These are phyloP conservation scores for Candida cerambycidarum DNA, from an alignment of 805 yeast genomes.

Conservation along the genomic window DNA sequence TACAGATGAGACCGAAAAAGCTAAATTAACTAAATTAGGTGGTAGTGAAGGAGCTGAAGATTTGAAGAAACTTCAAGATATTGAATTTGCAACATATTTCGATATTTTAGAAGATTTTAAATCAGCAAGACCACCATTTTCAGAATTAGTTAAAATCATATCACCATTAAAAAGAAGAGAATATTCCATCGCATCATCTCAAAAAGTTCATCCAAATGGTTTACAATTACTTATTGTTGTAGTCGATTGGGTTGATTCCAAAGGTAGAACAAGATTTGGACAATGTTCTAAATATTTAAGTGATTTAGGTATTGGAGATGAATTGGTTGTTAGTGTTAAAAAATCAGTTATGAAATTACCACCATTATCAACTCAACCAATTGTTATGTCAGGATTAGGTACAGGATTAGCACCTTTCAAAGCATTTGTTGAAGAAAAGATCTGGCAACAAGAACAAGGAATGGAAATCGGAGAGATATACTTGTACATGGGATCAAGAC, in stretches of 20 bases:
- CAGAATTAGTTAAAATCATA: slow-evolving; percentile 68
- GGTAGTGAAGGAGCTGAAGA: slow-evolving; percentile 82
- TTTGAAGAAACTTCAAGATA: slow-evolving; percentile 82
- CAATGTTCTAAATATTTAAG: slow-evolving; percentile 92
- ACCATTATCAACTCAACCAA: slow-evolving; percentile 80
- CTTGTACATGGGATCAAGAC: slow-evolving; percentile 91
- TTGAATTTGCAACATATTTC: slow-evolving; percentile 73
- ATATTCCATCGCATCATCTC: slow-evolving; percentile 96
- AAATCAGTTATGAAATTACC: slow-evolving; percentile 98
- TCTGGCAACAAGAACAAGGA: slow-evolving; percentile 91
- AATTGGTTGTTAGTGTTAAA: slow-evolving; percentile 89
- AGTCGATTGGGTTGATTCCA: slow-evolving; percentile 89
- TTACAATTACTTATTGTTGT: slow-evolving; percentile 91
- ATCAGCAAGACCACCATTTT: slow-evolving; percentile 75
- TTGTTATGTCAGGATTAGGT: slow-evolving; percentile 96
- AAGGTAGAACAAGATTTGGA: slow-evolving; percentile 85
- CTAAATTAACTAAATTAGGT: slow-evolving; percentile 59
- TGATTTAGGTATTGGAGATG: slow-evolving; percentile 75
- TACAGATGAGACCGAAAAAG: slow-evolving; percentile 64
- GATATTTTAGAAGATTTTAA: slow-evolving; percentile 79
- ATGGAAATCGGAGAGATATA: slow-evolving; percentile 83
- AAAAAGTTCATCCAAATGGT: slow-evolving; percentile 85
- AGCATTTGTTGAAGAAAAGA: slow-evolving; percentile 93
- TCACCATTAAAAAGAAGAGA: slow-evolving; percentile 95
- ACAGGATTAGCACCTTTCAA: slow-evolving; percentile 98